Evolutionary conservation across 257 asterid species (phyloP).

Genomic region (Eustoma russellianum): DNA sequence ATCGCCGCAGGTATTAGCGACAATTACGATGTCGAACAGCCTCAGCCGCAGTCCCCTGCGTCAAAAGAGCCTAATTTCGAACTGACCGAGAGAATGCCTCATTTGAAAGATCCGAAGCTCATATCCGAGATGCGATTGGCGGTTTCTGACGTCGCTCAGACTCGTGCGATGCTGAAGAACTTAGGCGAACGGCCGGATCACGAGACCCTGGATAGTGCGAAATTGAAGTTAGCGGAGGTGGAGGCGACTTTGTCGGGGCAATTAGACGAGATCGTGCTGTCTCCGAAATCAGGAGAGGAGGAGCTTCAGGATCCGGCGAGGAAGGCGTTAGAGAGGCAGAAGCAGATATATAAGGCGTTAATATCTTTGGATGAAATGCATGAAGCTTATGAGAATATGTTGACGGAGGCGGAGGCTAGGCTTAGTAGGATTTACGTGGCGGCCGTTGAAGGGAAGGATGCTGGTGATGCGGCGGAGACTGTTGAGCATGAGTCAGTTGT

Average conservation of each 20-base stretch:
- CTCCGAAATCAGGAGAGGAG: constrained; percentile 18
- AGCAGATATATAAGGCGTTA: constrained; percentile 50
- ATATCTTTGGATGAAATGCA: constrained; percentile 76
- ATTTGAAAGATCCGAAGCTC: constrained; percentile 57
- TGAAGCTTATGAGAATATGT: constrained; percentile 63
- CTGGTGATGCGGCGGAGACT: constrained; percentile 25
- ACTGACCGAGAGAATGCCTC: constrained; percentile 80
- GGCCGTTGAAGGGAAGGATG: constrained; percentile 53
- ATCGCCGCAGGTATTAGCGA: constrained; percentile 26
- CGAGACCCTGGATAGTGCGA: constrained; percentile 72
- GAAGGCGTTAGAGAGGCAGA: constrained; percentile 32
- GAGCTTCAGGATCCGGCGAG: constrained; percentile 15
- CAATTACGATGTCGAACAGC: constrained; percentile 62
- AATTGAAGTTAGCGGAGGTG: constrained; percentile 47
- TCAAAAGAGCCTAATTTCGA: constrained; percentile 67
- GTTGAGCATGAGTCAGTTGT: constrained; percentile 21
- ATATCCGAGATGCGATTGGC: constrained; percentile 62
- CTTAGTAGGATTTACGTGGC: constrained; percentile 80
- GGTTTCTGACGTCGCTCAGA: constrained; percentile 63
- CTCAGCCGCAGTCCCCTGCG: constrained; percentile 15
- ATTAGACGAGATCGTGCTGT: constrained; percentile 27
- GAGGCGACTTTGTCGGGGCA: constrained; percentile 27
- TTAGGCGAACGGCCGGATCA: constrained; percentile 88
- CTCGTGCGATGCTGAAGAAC: constrained; percentile 55
- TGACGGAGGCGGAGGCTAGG: constrained; percentile 68